Base-by-base conservation (phyloP, 1,284 basidiomycete species). In the Papiliotrema flavescens region DNA sequence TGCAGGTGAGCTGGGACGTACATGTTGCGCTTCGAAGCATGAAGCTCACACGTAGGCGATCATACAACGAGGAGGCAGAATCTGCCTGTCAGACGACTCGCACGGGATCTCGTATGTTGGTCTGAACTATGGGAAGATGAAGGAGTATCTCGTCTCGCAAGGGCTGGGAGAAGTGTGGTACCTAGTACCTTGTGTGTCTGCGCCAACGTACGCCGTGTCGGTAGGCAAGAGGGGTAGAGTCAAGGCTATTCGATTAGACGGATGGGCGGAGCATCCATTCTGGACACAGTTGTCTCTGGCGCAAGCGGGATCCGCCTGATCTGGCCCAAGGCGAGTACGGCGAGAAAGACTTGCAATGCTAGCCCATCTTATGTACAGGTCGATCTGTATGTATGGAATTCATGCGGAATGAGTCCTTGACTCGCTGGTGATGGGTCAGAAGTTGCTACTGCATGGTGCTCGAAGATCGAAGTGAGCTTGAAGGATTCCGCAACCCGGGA, bases 61-160 rank as follows among this genome's bases (percentile, higher is more conserved):
- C 56, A 64, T 84, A 14, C 67, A 79, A 19, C 71, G 80, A 36
- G 82, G 81, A 6, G 95, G 95, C 0, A 82, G 84, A 22, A 82
- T 98, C 55, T 85, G 88, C 20, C 80, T 98, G 19, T 98, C 94
- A 2, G 95, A 98, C 73, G 95, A 98, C 75, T 95, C 93, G 54
- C 95, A 98, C 68, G 92, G 92, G 0, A 87, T 90, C 1, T 82
- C 85, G 37, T 85, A 86, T 17, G 92, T 98, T 42, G 95, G 90
- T 0, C 79, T 93, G 51, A 93, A 97, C 74, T 98, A 96, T 67
- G 63, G 78, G 51, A 80, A 82, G 15, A 73, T 89, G 61, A 79
- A 79, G 42, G 77, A 81, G 6, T 98, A 98, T 72, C 79, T 94
- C n/a, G 71, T 79, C 51, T 72, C 75, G 1, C 69, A 83, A 22